phyloP scores from a whole-genome alignment of 345 rosid genomes.

The Eucalyptus dawsonii region DNA sequence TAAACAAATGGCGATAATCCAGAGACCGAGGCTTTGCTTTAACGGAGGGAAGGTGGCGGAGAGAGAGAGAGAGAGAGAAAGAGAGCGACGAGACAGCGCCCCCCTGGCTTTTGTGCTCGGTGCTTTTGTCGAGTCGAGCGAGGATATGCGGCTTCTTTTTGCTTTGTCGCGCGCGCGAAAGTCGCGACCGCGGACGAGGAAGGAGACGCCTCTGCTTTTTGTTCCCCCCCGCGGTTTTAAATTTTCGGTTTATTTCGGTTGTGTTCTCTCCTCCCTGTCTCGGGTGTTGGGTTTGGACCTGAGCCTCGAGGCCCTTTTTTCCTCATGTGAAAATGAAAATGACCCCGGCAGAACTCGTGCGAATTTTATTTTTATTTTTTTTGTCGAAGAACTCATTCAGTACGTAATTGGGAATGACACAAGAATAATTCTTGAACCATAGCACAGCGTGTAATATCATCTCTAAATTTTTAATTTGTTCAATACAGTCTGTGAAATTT shows the following conservation, averaged over 20 bases:
- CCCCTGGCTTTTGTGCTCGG: not conserved
- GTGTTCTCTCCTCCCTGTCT: not conserved
- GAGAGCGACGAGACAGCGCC: too few relatives aligned
- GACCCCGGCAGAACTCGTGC: not conserved
- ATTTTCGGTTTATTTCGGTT: not conserved
- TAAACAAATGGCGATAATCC: too few relatives aligned
- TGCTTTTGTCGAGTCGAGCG: not conserved
- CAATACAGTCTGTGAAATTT: fast-evolving
- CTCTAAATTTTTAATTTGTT: too few relatives aligned
- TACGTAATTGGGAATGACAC: not conserved
- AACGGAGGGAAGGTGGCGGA: not conserved
- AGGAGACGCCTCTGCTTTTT: not conserved
- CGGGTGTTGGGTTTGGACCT: not conserved
- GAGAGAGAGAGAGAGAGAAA: not conserved
- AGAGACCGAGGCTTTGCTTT: not conserved
- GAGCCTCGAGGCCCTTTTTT: not conserved
- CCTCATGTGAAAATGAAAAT: not conserved
- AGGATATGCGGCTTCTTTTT: not conserved
- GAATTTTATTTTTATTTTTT: too few relatives aligned
- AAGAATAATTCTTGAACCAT: not conserved
- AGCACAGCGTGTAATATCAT: fast-evolving
- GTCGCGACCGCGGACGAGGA: not conserved
- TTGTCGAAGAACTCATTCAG: not conserved
- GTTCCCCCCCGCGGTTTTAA: not conserved
- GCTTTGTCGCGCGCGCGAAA: not conserved